phyloP scores from a whole-genome alignment of 2,329 filamentous ascomycete genomes.

The Fusarium subglutinans region DNA sequence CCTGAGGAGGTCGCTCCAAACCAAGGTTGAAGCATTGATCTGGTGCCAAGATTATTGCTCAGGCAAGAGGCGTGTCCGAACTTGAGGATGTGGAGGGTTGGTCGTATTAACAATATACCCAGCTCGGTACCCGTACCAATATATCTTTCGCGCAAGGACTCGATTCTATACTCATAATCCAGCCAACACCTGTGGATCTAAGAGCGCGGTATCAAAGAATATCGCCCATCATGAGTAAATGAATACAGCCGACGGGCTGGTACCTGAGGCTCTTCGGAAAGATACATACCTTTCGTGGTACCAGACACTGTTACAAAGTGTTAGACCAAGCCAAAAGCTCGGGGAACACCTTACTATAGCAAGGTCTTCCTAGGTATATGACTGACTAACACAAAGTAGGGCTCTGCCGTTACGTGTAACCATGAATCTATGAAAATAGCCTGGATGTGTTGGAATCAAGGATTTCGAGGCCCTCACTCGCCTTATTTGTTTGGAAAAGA shows the following conservation, averaged over 20 bases:
- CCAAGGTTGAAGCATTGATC: background rate
- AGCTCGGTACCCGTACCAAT: background rate
- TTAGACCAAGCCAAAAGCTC: too few species aligned
- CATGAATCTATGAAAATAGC: background rate
- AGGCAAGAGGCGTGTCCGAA: too few species aligned
- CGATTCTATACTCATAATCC: background rate
- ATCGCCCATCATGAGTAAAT: background rate
- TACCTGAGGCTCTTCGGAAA: background rate
- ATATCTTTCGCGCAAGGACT: background rate
- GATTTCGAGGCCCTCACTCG: background rate
- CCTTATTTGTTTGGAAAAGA: background rate
- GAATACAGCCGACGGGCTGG: background rate
- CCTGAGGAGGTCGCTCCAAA: background rate
- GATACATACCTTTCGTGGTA: background rate
- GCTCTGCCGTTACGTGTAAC: background rate
- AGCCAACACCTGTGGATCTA: background rate
- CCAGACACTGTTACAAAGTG: background rate
- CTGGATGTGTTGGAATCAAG: background rate
- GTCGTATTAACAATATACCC: background rate
- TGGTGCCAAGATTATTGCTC: background rate
- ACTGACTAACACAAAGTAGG: background rate
- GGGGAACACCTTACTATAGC: too few species aligned
- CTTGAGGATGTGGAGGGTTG: background rate
- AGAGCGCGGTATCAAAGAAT: background rate
- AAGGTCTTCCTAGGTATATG: too few species aligned